Evolutionary conservation across 768 basidiomycete genomes (phyloP), one percentile per base, ranked within the genome.

Genomic region (Trametes cubensis): DNA sequence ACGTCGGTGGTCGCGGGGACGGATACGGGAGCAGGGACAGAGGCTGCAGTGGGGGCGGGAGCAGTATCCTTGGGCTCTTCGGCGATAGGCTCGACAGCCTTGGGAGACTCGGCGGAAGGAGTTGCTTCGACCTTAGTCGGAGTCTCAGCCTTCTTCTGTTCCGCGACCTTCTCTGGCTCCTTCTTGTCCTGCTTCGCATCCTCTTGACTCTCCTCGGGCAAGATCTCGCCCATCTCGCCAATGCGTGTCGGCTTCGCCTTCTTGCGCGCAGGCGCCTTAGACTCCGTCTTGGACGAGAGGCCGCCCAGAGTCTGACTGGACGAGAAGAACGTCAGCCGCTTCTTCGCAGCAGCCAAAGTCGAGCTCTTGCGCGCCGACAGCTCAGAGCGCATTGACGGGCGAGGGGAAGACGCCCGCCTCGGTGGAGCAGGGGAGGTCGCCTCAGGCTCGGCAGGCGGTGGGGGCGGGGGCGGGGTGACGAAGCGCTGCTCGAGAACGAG

Each of bases 161-260:
- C 38, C n/a, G n/a, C 46, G 5, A 10, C 3, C 46, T 49, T 49
- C 14, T 28, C 48, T 7, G 48, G 20, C 14, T 49, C 25, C 17
- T 26, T 28, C 21, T 4, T 49, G 38, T 67, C 62, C 30, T 52
- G 61, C 63, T 49, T 41, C 45, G 46, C 28, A 61, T 59, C 59
- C 38, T 45, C 55, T 21, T 61, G 53, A 4, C 78, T 79, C 66
- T 83, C 84, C 69, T 90, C 88, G 21, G 78, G 73, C 34, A 89
- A 66, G 17, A 85, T 76, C 69, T 90, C 90, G 11, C 90, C 90
- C 82, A 89, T 80, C 75, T 92, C 90, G 18, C 87, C 87, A 21
- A 87, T 74, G 55, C 76, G 77, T 14, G 73, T 74, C 25, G 71
- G 66, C 69, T 74, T 77, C 14, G 54, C 40, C 46, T 61, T 64